Base-by-base conservation (phyloP, 306 rosid genomes). In the Dicorynia guianensis region DNA sequence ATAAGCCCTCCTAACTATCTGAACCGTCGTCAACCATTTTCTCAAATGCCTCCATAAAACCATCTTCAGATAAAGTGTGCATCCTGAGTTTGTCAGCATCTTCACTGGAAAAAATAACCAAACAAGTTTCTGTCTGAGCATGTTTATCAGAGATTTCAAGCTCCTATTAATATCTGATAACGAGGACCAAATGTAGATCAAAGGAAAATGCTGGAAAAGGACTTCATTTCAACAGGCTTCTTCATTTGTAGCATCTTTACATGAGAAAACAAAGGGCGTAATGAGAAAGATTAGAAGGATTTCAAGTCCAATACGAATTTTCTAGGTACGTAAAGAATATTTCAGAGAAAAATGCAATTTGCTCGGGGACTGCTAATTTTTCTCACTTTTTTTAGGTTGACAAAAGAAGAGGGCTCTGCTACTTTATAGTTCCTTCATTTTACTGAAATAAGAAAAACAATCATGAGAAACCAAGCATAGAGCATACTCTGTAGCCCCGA, bases 401-500 rank as follows among this genome's bases (percentile, higher is more conserved):
- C 30, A 25, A 25, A 25, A 25, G 30, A 25, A 25, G 30, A 25
- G 42, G 56, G 19, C 33, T 69, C 47, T 63, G 68, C 66, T 33
- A 8, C 25, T 11, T 19, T 1, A 40, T 63, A 17, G 12, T 30
- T 30, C 48, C 52, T 18, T 54, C 33, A 43, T 35, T 39, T 20
- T 14, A 30, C 42, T 30, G 36, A 12, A n/a, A 47, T 30, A 64
- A 40, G 34, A 71, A 30, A 71, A 35, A 72, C 30, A 70, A 35
- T 25, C 15, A 61, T 15, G 11, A 66, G 47, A 69, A 76, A 47
- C 25, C 20, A 76, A 83, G 76, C 67, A 58, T 62, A 69, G 77
- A 80, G 65, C 97, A 35, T 90, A 95, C 97, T 92, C 98, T 72
- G 98, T 84, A 69, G 92, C 98, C 33, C 98, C 97, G 65, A 90